A percentile compares a stretch with the other conserved stretches of the same genome.
Evolutionary conservation across 441 rosid species (phyloP).

Genomic region (Bocquillonia castaneifolia): DNA sequence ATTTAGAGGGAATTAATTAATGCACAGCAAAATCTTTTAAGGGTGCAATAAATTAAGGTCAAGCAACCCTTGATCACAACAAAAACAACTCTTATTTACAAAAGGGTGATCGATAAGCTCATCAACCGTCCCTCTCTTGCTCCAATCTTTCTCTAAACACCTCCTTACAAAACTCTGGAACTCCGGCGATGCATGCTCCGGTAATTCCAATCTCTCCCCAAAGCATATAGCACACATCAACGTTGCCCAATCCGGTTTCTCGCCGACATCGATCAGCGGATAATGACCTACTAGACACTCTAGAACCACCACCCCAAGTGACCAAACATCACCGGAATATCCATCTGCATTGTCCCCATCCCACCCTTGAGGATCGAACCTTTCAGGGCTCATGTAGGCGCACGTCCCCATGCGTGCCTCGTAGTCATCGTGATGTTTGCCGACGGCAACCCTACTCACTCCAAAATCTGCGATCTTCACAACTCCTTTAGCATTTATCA

Average conservation of each 20-base stretch:
- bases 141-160: conserved; percentile 65
- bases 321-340: conserved; percentile 83
- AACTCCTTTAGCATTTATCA: conserved; percentile 73
- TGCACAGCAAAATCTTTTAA: background rate
- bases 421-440: conserved; percentile 51
- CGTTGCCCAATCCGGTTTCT: conserved; percentile 59
- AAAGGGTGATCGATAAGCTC: conserved; percentile 56
- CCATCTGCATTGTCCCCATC: conserved; percentile 63
- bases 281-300: conserved; percentile 82
- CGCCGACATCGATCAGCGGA: conserved; percentile 53
- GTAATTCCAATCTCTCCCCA: conserved; percentile 40
- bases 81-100: conserved; percentile 26
- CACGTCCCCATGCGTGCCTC: conserved; percentile 82
- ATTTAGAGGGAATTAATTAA: no score
- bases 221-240: conserved; percentile 51
- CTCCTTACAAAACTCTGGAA: conserved; percentile 37
- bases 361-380: conserved; percentile 71
- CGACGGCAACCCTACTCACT: conserved; percentile 61
- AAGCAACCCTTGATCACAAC: background rate
- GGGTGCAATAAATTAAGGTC: background rate
- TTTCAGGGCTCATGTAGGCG: conserved; percentile 84
- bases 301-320: conserved; percentile 82
- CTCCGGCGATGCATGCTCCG: conserved; percentile 40
- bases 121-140: conserved; percentile 42
- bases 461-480: conserved; percentile 92